Evolutionary conservation across 768 basidiomycete genomes (phyloP), one percentile per base, ranked within the genome.

Genomic region (Trametes elegans): DNA sequence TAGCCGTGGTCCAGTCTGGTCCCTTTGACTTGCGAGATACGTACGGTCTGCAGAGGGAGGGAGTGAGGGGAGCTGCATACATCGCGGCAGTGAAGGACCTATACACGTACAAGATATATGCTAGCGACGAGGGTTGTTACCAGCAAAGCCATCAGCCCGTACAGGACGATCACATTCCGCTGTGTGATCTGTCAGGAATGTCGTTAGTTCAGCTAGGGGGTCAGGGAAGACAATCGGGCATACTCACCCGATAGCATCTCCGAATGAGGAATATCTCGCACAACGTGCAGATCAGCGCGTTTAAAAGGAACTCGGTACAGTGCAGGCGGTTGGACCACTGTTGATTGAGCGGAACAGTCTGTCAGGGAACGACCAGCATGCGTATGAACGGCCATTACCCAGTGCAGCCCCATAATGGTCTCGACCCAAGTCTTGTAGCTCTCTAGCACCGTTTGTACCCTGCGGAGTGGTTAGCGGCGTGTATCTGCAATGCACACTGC

Each of bases 201-300:
- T 28, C 24, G 24, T 40, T 39, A 38, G 5, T 16, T 31, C n/a
- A 10, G 34, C 18, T 18, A 26, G 5, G 11, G 28, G 14, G n/a
- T 39, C 27, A 5, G 21, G 14, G 23, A 44, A 16, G 28, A 39
- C 28, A 10, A 42, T 38, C 6, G 7, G 16, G 13, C 28, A 5
- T 7, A 28, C 69, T 14, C 42, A 77, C 81, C 73, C 77, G 78
- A 77, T 79, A 83, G 53, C 80, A 81, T 49, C 76, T 68, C 32
- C 73, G 67, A 24, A 81, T 75, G 39, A 78, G 78, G 56, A 77
- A 82, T 3, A 70, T 65, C 62, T 82, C 74, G 60, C 79, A 81
- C 31, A 78, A 45, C 49, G 73, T 66, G 58, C 73, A 76, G 32
- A 81, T 74, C 8, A 74, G 60, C 3, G 78, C 78, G 58, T 80